A percentile compares a stretch with the other conserved stretches of the same genome.
Conservation (phyloP, 2,329 filamentous ascomycete species). For the Trichoderma brevicompactum region DNA sequence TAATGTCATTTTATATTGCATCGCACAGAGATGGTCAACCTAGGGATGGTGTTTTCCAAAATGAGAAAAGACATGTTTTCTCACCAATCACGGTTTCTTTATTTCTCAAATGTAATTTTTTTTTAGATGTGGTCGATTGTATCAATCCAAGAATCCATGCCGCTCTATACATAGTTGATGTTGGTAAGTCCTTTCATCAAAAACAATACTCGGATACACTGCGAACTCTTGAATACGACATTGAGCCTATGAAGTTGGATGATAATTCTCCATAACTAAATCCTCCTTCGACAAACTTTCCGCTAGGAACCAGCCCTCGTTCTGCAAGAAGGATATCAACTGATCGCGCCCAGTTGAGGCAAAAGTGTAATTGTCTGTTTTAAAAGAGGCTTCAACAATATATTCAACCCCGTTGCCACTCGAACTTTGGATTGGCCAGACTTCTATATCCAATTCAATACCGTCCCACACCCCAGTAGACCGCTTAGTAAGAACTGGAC, state of each 20-base stretch:
- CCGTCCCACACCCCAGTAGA: conserved; percentile 12
- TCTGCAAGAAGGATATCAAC: conserved; percentile 5
- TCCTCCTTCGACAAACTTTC: conserved; percentile 20
- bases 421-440: conserved; percentile 14
- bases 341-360: conserved; percentile 7
- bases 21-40: too few relatives aligned
- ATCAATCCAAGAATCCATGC: too few relatives aligned
- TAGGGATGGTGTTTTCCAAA: too few relatives aligned
- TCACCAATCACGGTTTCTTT: too few relatives aligned
- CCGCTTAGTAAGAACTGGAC: conserved; percentile 19
- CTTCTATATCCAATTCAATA: conserved; percentile 11
- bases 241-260: background rate
- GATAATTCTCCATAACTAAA: conserved; percentile 16
- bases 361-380: background rate
- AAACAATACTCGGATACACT: background rate
- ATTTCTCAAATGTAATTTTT: too few relatives aligned
- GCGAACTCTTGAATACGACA: background rate
- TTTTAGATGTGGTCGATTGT: too few relatives aligned
- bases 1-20: too few relatives aligned
- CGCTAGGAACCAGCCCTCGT: conserved; percentile 14
- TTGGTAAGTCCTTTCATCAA: too few relatives aligned
- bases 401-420: conserved; percentile 19
- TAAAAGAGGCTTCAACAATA: conserved; percentile 15
- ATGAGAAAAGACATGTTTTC: too few relatives aligned
- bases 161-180: too few relatives aligned